Evolutionary conservation across 805 yeast species (phyloP).

Genomic region (Lipomyces yamanashiensis): DNA sequence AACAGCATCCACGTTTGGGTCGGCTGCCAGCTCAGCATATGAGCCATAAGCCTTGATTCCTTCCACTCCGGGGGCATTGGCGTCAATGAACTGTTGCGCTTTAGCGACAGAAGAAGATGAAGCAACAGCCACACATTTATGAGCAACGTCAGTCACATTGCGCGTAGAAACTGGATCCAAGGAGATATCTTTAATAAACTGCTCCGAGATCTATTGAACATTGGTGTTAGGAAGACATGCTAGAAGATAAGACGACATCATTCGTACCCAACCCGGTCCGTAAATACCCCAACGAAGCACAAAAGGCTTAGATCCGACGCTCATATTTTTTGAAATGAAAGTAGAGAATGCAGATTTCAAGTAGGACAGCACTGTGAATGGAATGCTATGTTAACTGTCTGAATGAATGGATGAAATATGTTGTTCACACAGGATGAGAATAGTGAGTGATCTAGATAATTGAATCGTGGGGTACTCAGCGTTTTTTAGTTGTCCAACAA

Average conservation of each 20-base stretch:
- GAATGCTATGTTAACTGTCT: no score
- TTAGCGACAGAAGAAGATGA: constrained; percentile 36
- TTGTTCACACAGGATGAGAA: no score
- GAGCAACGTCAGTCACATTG: constrained; percentile 38
- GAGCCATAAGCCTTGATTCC: constrained; percentile 34
- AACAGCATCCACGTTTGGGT: constrained; percentile 52
- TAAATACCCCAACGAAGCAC: background rate
- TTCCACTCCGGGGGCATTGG: constrained; percentile 38
- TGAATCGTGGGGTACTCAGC: no score
- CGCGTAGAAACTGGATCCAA: constrained; percentile 27
- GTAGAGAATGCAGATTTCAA: no score
- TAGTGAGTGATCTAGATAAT: no score
- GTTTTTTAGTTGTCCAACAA: no score
- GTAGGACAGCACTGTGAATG: no score
- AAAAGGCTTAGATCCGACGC: background rate
- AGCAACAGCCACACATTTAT: constrained; percentile 39
- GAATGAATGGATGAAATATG: no score
- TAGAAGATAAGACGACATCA: background rate
- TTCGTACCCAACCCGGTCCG: background rate
- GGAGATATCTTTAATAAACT: constrained; percentile 4
- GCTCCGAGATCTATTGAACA: background rate
- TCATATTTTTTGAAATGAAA: no score
- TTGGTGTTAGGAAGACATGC: background rate
- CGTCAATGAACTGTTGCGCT: constrained; percentile 38
- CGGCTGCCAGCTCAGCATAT: constrained; percentile 52